Conservation (phyloP, 2,329 filamentous ascomycete species). For the Myriangium duriaei region DNA sequence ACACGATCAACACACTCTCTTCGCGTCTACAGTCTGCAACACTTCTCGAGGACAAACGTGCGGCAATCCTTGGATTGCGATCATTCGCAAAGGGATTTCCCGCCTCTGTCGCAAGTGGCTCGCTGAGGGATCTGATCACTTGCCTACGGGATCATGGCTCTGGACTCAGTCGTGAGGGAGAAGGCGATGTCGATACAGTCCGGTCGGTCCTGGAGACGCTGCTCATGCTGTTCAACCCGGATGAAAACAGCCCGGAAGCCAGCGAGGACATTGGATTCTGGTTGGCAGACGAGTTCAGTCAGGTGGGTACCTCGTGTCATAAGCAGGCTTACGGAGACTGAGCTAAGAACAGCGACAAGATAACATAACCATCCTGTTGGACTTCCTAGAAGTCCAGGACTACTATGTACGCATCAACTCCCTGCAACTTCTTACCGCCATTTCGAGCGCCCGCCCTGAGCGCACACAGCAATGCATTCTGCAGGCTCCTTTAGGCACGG, state of each 20-base stretch:
- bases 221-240: conserved; percentile 75
- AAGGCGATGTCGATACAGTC: conserved; percentile 76
- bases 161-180: conserved; percentile 20
- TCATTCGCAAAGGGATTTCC: conserved; percentile 96
- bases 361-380: conserved; percentile 81
- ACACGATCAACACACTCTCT: conserved; percentile 85
- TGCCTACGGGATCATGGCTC: conserved; percentile 64
- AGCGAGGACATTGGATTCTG: conserved; percentile 93
- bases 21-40: conserved; percentile 79
- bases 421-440: conserved; percentile 76
- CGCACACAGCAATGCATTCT: conserved; percentile 91
- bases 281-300: conserved; percentile 96
- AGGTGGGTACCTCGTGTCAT: conserved; percentile 38
- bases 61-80: conserved; percentile 80
- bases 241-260: conserved; percentile 61
- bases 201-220: conserved; percentile 92
- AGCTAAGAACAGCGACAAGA: conserved; percentile 64
- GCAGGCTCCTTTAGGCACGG: conserved; percentile 75
- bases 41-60: conserved; percentile 83
- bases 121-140: conserved; percentile 75
- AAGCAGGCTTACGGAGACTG: conserved; percentile 26
- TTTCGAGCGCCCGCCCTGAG: conserved; percentile 73
- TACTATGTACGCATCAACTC: conserved; percentile 67
- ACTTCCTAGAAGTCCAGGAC: conserved; percentile 74
- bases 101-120: conserved; percentile 86